phyloP scores from a whole-genome alignment of 1,284 basidiomycete genomes.

The Pascua guehoae region DNA sequence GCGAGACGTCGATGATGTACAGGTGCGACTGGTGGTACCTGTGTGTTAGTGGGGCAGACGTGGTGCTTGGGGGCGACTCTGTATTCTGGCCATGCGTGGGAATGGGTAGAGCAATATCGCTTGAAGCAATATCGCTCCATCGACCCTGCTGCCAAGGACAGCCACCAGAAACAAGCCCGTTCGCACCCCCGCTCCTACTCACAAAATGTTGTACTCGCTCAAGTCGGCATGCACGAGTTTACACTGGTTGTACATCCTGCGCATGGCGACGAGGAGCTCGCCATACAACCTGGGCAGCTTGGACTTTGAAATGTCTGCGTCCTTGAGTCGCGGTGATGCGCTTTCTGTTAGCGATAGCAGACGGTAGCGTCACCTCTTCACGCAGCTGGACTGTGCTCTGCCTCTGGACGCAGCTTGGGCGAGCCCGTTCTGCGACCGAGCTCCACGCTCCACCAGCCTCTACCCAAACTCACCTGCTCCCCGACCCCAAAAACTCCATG shows the following conservation, averaged over 20 bases:
- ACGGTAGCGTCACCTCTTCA: not conserved
- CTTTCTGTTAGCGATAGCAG: conserved; percentile 53
- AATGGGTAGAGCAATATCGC: no score
- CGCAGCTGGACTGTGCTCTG: no score
- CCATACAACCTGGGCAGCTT: conserved; percentile 62
- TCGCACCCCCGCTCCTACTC: conserved; percentile 50
- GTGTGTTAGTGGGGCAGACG: not conserved
- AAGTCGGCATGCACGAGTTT: conserved; percentile 96
- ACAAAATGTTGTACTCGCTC: conserved; percentile 97
- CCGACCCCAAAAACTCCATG: conserved; percentile 86
- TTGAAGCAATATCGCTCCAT: no score
- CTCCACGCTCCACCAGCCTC: not conserved
- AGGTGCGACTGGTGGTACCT: conserved; percentile 63
- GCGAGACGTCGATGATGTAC: conserved; percentile 96
- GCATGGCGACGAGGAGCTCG: conserved; percentile 74
- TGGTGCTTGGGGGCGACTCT: no score
- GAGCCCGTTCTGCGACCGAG: no score
- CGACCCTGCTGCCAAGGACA: no score
- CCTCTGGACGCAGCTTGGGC: no score
- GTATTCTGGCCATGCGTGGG: no score
- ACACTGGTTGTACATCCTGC: conserved; percentile 85
- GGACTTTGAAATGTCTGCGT: conserved; percentile 63
- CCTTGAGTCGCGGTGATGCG: conserved; percentile 86
- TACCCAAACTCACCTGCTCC: conserved; percentile 52
- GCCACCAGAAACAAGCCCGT: not conserved